Base-by-base conservation (phyloP, 306 rosid genomes). In the Boehmeria nivea region DNA sequence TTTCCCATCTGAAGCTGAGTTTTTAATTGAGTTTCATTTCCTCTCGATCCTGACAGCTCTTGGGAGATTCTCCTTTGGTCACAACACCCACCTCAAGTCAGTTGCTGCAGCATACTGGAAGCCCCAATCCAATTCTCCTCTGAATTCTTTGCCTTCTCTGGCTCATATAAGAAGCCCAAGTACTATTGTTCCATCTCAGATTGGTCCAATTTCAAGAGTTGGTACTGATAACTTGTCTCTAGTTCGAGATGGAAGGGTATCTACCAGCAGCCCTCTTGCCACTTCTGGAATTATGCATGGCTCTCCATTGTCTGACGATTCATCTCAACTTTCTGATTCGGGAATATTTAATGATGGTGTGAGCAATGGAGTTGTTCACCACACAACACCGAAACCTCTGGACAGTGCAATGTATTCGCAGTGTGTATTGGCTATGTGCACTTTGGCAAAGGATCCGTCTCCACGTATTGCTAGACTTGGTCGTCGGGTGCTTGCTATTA, bases 371-470 rank as follows among this genome's bases (percentile, higher is more conserved):
- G 76, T 60, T 38, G 75, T 73, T 53, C 81, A 77, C 70, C 89
- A 79, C 76, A 65, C 77, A 19, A 77, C 81, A 20, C 82, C 78
- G 17, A 77, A 70, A 72, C 87, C 96, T 34, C 51, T 85, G 72
- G 93, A 85, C 71, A 83, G 68, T 72, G 71, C 78, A 1, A 59
- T 87, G 76, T 87, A 87, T 81, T 81, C 94, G 8, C 81, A 73
- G 54, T 87, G 96, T 77, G 96, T 93, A 57, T 68, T 79, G 70
- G 83, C 96, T 61, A 87, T 93, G 95, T 87, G 81, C 54, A 65
- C 86, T 40, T 74, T 93, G 72, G 99, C 96, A 15, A 93, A 93
- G 78, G 99, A 93, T 75, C 96, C 99, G 62, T 93, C 96, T 63
- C 89, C 94, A 15, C 94, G 94, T 51, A 76, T 93, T 77, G 95